Base-by-base conservation (phyloP, 208 protist genomes). In the Acanthamoeba royreba region DNA sequence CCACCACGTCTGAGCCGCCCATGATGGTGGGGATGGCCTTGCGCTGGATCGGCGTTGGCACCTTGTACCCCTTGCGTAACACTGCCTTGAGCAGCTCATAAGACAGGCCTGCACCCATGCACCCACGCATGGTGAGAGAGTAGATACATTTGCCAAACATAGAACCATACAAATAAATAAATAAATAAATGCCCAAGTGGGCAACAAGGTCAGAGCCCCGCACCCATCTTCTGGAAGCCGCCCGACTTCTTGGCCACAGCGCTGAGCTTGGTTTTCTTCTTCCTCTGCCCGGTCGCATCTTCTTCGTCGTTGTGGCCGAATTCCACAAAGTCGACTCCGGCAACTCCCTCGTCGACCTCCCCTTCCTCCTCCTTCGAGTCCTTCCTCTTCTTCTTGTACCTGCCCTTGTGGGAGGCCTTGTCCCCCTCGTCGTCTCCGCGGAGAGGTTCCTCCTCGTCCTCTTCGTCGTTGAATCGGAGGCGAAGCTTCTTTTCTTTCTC, bases 11-110 rank as follows among this genome's bases (percentile, higher is more conserved):
- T 52, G 97, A 97, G 45, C 99, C 99, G 55, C 98, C 69, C 11
- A 99, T 45, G 43, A 97, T 72, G 4, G 96, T 22, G 38, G 97
- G 96, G 55, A 98, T 97, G 13, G 95, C 77, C 95, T 99, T 99
- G 88, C 99, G 97, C 97, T 99, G 99, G 94, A 99, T 99, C 13
- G 99, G 99, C 17, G 99, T 99, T 8, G 99, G 99, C 15, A 99
- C 97, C n/a, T 96, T 97, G 95, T 99, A 99, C 49, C 99, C 99
- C 90, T 99, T 98, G n/a, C 98, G 97, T 33, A 98, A 91, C 55
- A 99, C 97, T 0, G 96, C 98, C 90, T 98, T 97, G 4, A 99
- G 97, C 4, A 99, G 92, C 1, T 98, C 95, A 49, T 98, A 98
- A 22, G 97, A 97, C 0, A 99, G 96, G 2, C 97, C 98, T 87